Evolutionary conservation across 106 monocot genomes (phyloP), one percentile per base, ranked within the genome.

Genomic region (Hemerocallis citrina): DNA sequence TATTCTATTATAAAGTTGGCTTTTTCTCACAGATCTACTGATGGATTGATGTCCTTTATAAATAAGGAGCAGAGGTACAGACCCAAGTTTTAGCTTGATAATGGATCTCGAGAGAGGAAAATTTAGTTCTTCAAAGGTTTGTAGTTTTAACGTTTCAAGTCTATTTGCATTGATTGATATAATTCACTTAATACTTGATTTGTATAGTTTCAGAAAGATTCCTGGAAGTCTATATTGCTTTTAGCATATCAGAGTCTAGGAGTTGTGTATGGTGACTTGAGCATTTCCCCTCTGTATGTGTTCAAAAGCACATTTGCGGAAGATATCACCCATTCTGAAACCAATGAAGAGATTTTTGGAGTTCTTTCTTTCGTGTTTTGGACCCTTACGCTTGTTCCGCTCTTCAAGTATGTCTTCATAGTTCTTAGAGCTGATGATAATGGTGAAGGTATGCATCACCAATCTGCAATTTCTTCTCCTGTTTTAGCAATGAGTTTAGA

Each of bases 391-490:
- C 81, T 85, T 22, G 52, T 85, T 52, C 77, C 85, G 23, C 72
- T 85, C 31, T 58, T 85, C 62, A 85, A 84, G 57, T 84, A 84
- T 61, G 84, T 84, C 29, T 84, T 74, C 71, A 81, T 85, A 39
- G 85, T 85, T 59, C 85, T 85, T 20, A 68, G 81, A 77, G 85
- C 85, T 39, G 74, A 85, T 59, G 85, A 85, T 52, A 85, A 85
- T 72, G 85, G 85, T 30, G 66, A 85, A 52, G 85, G 81, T 85
- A 12, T 15, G 65, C 38, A 21, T 29, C 25, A 36, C 1, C 9
- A 57, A 3, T 9, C 35, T 37, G 10, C 36, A 15, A 3, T 57
- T 19, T 20, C 14, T 24, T 52, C 11, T 33, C 35, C 17, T 29
- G 5, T 55, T 55, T 32, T 31, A 31, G 11, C 15, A 3, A 10